phyloP scores from a whole-genome alignment of 2,329 filamentous ascomycete genomes.

The Fusarium poae region DNA sequence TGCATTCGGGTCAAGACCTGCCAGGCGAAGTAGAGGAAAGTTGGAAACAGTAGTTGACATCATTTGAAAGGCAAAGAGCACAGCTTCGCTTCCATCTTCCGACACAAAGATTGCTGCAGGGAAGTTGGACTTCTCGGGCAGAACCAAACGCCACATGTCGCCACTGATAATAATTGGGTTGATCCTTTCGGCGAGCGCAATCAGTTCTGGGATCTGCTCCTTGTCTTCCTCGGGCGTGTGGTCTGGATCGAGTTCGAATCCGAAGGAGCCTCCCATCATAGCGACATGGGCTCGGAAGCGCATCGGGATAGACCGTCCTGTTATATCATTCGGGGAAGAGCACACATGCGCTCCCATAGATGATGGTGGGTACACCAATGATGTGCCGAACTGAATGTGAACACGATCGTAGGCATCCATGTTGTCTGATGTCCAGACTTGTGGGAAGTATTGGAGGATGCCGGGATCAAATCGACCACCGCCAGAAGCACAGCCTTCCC shows the following conservation, averaged over 20 bases:
- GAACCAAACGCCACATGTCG: constrained; percentile 69
- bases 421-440: constrained; percentile 75
- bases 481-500: constrained; percentile 75
- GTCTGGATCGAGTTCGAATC: constrained; percentile 71
- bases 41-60: constrained; percentile 63
- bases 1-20: constrained; percentile 67
- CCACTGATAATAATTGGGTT: constrained; percentile 71
- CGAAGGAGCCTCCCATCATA: constrained; percentile 77
- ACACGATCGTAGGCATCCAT: constrained; percentile 73
- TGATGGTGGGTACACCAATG: constrained; percentile 71
- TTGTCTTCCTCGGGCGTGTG: constrained; percentile 65
- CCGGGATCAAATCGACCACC: constrained; percentile 75
- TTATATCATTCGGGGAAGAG: constrained; percentile 70
- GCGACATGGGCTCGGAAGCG: constrained; percentile 74
- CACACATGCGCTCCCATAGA: constrained; percentile 76
- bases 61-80: constrained; percentile 73
- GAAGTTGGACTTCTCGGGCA: constrained; percentile 72
- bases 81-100: constrained; percentile 61
- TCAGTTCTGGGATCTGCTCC: constrained; percentile 65
- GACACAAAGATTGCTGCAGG: constrained; percentile 72
- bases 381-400: constrained; percentile 73
- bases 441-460: constrained; percentile 73
- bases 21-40: constrained; percentile 65
- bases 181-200: constrained; percentile 66
- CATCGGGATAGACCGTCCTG: constrained; percentile 67